Evolutionary conservation across 352 stramenopile species (phyloP).

Genomic region (Phytophthora kernoviae): DNA sequence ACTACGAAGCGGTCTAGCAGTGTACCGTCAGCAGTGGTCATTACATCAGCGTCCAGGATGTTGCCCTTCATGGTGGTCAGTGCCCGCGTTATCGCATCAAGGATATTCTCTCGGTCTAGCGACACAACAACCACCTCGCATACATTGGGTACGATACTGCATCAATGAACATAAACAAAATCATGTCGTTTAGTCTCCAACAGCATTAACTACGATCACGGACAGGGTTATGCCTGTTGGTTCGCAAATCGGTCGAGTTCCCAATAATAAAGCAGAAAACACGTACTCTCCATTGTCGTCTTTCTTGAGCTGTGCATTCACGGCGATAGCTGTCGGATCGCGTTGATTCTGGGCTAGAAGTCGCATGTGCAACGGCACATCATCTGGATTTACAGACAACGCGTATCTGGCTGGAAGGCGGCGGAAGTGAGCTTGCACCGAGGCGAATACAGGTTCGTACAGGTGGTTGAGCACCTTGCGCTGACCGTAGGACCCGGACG

Average conservation of each 20-base stretch:
- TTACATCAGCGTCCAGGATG: constrained; percentile 86
- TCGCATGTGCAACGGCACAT: constrained; percentile 89
- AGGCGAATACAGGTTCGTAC: constrained; percentile 86
- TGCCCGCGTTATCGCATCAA: constrained; percentile 81
- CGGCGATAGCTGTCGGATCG: constrained; percentile 78
- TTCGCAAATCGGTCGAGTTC: no score
- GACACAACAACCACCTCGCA: constrained; percentile 87
- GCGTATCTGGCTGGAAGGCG: constrained; percentile 83
- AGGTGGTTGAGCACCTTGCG: constrained; percentile 87
- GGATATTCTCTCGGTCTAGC: constrained; percentile 73
- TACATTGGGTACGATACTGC: constrained; percentile 73
- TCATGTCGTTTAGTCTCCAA: not conserved
- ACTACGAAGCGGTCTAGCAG: constrained; percentile 87
- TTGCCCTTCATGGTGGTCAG: constrained; percentile 86
- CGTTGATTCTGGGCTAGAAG: constrained; percentile 82
- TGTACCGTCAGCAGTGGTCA: constrained; percentile 83
- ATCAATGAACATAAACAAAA: constrained; percentile 9
- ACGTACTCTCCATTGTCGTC: constrained; percentile 87
- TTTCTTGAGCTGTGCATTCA: constrained; percentile 86
- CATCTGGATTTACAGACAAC: constrained; percentile 84
- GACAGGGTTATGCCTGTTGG: not conserved
- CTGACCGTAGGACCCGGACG: constrained; percentile 61
- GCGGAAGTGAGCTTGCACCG: constrained; percentile 83
- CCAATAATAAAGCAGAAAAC: not conserved
- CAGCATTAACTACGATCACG: not conserved